Percentiles rank a stretch among this genome's conserved stretches.
These are phyloP conservation scores for Capsicum chinense DNA, from an alignment of 257 asterid species.

Conservation along the genomic window DNA sequence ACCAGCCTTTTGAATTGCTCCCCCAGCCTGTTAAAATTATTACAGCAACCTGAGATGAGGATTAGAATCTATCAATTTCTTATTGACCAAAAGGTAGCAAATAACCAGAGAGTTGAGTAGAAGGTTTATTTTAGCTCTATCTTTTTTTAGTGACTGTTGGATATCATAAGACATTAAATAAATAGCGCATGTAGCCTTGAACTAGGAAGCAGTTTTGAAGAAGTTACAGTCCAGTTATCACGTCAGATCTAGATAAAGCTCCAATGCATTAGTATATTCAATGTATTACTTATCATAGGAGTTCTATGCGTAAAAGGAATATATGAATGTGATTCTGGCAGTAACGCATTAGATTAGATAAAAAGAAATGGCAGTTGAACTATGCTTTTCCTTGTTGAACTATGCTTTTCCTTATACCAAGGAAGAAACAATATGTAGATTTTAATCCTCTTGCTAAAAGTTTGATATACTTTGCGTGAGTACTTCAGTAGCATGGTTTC, in stretches of 20 bases:
- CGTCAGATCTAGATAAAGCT: background rate
- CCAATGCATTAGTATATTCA: background rate
- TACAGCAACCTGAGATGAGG: slow-evolving; percentile 1
- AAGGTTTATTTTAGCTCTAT: background rate
- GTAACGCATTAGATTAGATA: background rate
- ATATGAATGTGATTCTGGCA: background rate
- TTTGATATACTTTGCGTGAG: background rate
- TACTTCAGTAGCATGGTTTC: background rate
- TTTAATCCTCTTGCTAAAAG: background rate
- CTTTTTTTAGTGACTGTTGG: background rate
- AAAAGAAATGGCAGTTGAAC: background rate
- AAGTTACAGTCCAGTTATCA: slow-evolving; percentile 13
- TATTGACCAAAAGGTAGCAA: background rate
- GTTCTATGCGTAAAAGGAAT: background rate
- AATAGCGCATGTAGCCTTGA: background rate
- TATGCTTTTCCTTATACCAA: background rate
- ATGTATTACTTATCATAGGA: background rate
- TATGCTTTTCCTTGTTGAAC: background rate
- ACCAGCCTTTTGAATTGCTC: slow-evolving; percentile 10
- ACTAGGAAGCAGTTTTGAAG: background rate
- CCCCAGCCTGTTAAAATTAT: background rate
- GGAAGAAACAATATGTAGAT: background rate
- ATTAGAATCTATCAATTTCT: background rate
- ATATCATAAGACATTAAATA: background rate
- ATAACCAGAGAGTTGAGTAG: background rate